These are phyloP conservation scores for Acanthochlamys bracteata DNA, from an alignment of 106 monocot species.

Conservation along the genomic window DNA sequence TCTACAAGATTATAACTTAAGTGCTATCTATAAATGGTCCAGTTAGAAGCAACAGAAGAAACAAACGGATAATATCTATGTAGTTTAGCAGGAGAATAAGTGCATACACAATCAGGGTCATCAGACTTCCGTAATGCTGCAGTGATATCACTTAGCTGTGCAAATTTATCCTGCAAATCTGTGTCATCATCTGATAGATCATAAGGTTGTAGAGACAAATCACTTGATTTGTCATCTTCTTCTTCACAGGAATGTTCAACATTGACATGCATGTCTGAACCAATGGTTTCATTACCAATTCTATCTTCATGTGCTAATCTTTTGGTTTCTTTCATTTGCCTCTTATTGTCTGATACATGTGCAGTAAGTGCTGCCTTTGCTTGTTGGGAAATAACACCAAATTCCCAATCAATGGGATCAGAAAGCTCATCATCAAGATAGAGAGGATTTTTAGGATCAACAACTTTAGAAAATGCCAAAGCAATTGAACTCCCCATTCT, in stretches of 20 bases:
- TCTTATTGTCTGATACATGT: slow-evolving; percentile 12
- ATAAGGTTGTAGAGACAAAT: slow-evolving; percentile 86
- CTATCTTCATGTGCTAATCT: slow-evolving; percentile 1
- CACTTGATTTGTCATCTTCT: slow-evolving; percentile 48
- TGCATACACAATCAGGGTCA: slow-evolving; percentile 83
- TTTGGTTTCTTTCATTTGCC: slow-evolving; percentile 18
- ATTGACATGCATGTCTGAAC: slow-evolving; percentile 8
- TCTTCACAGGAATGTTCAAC: slow-evolving; percentile 10
- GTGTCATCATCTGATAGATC: slow-evolving; percentile 88
- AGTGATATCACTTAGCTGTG: slow-evolving; percentile 61
- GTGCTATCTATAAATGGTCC: too few relatives aligned
- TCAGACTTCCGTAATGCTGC: slow-evolving; percentile 81
- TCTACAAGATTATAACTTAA: too few relatives aligned
- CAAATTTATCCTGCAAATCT: slow-evolving; percentile 61
- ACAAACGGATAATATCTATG: too few relatives aligned
- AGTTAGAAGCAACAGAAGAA: too few relatives aligned
- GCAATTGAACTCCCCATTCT: slow-evolving; percentile 92
- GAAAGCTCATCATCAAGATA: slow-evolving; percentile 75
- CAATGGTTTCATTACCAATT: slow-evolving; percentile 25
- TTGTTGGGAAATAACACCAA: slow-evolving; percentile 45
- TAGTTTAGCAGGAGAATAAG: not conserved
- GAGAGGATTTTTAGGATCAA: slow-evolving; percentile 89
- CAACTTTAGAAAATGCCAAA: slow-evolving; percentile 80
- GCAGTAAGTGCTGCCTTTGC: slow-evolving; percentile 12
- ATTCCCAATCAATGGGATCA: slow-evolving; percentile 83